Evolutionary conservation across 116 monocot genomes (phyloP).

Genomic region (Trichopus zeylanicus): DNA sequence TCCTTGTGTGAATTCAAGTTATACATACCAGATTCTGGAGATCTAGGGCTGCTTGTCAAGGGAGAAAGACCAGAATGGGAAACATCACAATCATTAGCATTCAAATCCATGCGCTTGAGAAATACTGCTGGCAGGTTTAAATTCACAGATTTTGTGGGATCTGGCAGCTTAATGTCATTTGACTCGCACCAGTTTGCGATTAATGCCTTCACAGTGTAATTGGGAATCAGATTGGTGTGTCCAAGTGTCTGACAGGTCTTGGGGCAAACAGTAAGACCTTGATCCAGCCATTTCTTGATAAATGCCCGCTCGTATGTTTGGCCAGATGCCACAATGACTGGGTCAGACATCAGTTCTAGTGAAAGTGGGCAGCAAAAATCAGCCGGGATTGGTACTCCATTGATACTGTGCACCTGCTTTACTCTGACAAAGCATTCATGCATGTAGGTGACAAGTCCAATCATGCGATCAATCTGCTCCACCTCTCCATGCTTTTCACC

Average conservation of each 20-base stretch:
- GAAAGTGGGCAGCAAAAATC: slow-evolving; percentile 95
- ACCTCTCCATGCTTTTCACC: slow-evolving; percentile 42
- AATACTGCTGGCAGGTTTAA: slow-evolving; percentile 26
- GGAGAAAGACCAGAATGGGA: slow-evolving; percentile 12
- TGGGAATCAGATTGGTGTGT: slow-evolving; percentile 87
- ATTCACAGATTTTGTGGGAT: slow-evolving; percentile 46
- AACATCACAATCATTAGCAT: slow-evolving; percentile 17
- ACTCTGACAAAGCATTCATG: slow-evolving; percentile 57
- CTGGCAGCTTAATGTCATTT: slow-evolving; percentile 67
- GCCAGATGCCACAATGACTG: slow-evolving; percentile 88
- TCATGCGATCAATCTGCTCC: slow-evolving; percentile 45
- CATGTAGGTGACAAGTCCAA: slow-evolving; percentile 53
- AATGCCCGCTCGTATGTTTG: slow-evolving; percentile 83
- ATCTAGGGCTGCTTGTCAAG: slow-evolving; percentile 15
- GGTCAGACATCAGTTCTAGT: slow-evolving; percentile 87
- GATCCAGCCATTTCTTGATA: slow-evolving; percentile 83
- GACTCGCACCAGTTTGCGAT: slow-evolving; percentile 91
- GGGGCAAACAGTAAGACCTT: slow-evolving; percentile 74
- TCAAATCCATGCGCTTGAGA: slow-evolving; percentile 20
- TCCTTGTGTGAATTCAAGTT: slow-evolving; percentile 11
- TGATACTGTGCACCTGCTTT: slow-evolving; percentile 63
- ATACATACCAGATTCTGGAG: slow-evolving; percentile 27
- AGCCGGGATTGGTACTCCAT: slow-evolving; percentile 63
- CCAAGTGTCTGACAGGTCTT: slow-evolving; percentile 75
- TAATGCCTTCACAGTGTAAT: slow-evolving; percentile 83